A percentile compares a stretch with the other conserved stretches of the same genome.
Evolutionary conservation across 1,139 yeast species (phyloP).

Genomic region (Debaryomycetaceae sp.): DNA sequence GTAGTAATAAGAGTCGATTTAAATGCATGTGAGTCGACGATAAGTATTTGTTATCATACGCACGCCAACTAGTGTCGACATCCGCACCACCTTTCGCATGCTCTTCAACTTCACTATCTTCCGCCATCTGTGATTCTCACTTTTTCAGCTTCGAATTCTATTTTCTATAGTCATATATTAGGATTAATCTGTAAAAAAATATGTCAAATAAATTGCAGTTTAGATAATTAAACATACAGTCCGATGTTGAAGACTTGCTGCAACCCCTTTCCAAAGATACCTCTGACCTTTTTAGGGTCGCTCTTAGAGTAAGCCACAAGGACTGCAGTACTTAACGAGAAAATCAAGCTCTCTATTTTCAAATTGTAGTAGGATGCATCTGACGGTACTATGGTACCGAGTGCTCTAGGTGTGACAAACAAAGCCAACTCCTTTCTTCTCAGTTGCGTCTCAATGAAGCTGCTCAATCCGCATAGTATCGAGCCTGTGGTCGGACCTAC

Average conservation of each 20-base stretch:
- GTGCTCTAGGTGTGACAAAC: slow-evolving; percentile 37
- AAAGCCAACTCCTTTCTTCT: slow-evolving; percentile 39
- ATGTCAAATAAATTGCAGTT: not conserved
- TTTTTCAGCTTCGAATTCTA: not conserved
- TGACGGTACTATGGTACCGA: slow-evolving; percentile 31
- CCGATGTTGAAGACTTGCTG: slow-evolving; percentile 15
- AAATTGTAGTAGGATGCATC: slow-evolving; percentile 24
- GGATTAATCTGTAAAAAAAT: not conserved
- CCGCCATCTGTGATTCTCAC: not conserved
- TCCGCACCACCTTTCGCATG: not conserved
- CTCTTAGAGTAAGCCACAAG: slow-evolving; percentile 30
- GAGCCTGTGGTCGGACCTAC: slow-evolving; percentile 29
- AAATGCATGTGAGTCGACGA: not conserved
- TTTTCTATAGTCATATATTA: no score
- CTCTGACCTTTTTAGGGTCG: slow-evolving; percentile 28
- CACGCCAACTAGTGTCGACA: not conserved
- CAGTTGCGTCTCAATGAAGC: slow-evolving; percentile 29
- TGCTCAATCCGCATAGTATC: slow-evolving; percentile 30
- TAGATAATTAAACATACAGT: slow-evolving; percentile 9
- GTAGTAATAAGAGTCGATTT: not conserved
- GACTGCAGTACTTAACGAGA: slow-evolving; percentile 31
- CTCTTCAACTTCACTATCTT: not conserved
- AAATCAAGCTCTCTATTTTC: slow-evolving; percentile 24
- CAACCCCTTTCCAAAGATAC: slow-evolving; percentile 33
- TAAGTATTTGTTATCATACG: not conserved